These are phyloP conservation scores for Pezicula radicicola DNA, from an alignment of 2,329 filamentous ascomycete genomes.

Conservation along the genomic window DNA sequence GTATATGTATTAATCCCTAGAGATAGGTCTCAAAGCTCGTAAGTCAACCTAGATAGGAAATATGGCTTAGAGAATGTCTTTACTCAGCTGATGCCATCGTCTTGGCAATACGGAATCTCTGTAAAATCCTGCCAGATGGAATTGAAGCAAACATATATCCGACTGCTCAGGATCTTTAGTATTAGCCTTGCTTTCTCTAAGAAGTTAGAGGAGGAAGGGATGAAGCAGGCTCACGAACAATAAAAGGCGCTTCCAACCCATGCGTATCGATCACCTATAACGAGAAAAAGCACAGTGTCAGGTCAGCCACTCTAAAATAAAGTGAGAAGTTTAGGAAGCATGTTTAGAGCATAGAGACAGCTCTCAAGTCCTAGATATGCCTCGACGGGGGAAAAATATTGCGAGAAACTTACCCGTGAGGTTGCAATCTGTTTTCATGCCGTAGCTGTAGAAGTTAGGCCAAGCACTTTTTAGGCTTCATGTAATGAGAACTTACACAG, in stretches of 20 bases:
- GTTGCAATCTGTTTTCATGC: constrained; percentile 25
- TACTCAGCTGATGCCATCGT: constrained; percentile 16
- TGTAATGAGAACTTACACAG: background rate
- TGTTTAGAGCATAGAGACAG: too few relatives aligned
- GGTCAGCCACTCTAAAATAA: too few relatives aligned
- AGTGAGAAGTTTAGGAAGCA: too few relatives aligned
- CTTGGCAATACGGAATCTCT: constrained; percentile 31
- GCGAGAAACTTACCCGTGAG: too few relatives aligned
- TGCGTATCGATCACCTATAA: constrained; percentile 28
- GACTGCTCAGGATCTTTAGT: constrained; percentile 2
- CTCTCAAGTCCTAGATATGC: too few relatives aligned
- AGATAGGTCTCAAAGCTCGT: too few relatives aligned
- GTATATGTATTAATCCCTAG: too few relatives aligned
- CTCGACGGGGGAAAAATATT: too few relatives aligned
- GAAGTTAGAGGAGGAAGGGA: too few relatives aligned
- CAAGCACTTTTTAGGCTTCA: background rate
- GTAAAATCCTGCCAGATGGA: constrained; percentile 26
- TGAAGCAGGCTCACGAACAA: constrained; percentile 5
- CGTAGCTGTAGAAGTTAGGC: constrained; percentile 16
- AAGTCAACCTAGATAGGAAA: too few relatives aligned
- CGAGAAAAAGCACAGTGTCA: constrained; percentile 4
- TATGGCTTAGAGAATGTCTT: too few relatives aligned
- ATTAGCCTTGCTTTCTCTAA: too few relatives aligned
- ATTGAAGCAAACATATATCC: constrained; percentile 31
- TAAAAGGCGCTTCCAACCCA: constrained; percentile 28